Base-by-base conservation (phyloP, 768 basidiomycete species). In the Russula earlei region DNA sequence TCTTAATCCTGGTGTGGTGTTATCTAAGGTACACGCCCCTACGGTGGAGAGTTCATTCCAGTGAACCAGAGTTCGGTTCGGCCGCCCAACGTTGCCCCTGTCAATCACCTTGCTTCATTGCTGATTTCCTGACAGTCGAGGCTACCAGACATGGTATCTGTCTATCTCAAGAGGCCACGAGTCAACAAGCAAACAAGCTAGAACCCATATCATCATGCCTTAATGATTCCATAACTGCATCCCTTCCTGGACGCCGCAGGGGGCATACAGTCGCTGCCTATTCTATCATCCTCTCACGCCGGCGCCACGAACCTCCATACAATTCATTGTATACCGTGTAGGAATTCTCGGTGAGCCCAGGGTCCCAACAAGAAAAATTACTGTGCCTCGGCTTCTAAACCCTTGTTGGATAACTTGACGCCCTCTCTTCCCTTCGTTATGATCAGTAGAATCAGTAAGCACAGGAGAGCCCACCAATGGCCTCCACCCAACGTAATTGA, bases 401-500 rank as follows among this genome's bases (percentile, higher is more conserved):
- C n/a, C n/a, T n/a, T n/a, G n/a, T n/a, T n/a, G 22, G 15, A 9
- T n/a, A 50, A 45, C 49, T 31, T n/a, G 10, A 31, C 7, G 29
- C 10, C 3, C 29, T 31, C 29, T 10, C 33, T 24, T 33, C 33
- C 14, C 10, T 19, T 45, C 34, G 33, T 19, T 24, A 2, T 34
- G 8, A 14, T 14, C 25, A 29, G 43, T 36, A 14, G 4, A 14
- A 14, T 2, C 14, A 25, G 27, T 25, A 36, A 38, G n/a, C 34
- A n/a, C 24, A 34, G 45, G 38, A 17, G n/a, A 27, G 20, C 42
- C 38, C 25, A 36, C 33, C 31, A 40, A 9, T 24, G 20, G 56
- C 31, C 36, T n/a, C 45, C 33, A 19, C 22, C 14, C 43, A 47
- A 57, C 33, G 45, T 52, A 57, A 57, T 52, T 6, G 17, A 25